Conservation (phyloP, 495 filamentous ascomycete genomes). For the Aeminium ludgeri region DNA sequence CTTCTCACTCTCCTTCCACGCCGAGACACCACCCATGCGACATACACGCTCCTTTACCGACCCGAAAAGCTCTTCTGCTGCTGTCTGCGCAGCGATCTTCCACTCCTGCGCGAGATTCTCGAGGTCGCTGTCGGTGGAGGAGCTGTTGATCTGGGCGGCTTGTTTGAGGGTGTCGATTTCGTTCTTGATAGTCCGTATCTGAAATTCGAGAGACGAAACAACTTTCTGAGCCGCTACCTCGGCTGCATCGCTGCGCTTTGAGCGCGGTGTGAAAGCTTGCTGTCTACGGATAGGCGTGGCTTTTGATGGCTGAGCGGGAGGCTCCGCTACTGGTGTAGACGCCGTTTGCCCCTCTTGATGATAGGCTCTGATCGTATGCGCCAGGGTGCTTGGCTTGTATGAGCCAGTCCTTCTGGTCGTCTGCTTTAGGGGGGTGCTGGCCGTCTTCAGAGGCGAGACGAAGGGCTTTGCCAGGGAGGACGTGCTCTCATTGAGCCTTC, state of each 20-base stretch:
- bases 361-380: conserved; percentile 5
- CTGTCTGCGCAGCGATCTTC: conserved; percentile 27
- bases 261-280: neutral
- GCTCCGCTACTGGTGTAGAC: neutral
- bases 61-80: conserved; percentile 34
- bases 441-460: conserved; percentile 41
- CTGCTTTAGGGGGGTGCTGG: conserved; percentile 11
- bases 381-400: conserved; percentile 8
- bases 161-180: conserved; percentile 35
- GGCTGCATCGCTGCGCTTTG: conserved; percentile 6
- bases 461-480: conserved; percentile 46
- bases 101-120: conserved; percentile 30
- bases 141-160: conserved; percentile 33
- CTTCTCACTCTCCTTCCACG: conserved; percentile 34
- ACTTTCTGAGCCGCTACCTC: conserved; percentile 12
- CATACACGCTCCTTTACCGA: conserved; percentile 30
- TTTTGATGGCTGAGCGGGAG: neutral
- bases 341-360: neutral
- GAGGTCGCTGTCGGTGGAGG: conserved; percentile 32
- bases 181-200: conserved; percentile 8
- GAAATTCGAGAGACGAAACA: conserved; percentile 7
- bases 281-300: conserved; percentile 3
- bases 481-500: conserved; percentile 35
- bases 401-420: conserved; percentile 1
- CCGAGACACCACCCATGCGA: conserved; percentile 41